Conservation (phyloP, 495 filamentous ascomycete genomes). For the Evernia prunastri region DNA sequence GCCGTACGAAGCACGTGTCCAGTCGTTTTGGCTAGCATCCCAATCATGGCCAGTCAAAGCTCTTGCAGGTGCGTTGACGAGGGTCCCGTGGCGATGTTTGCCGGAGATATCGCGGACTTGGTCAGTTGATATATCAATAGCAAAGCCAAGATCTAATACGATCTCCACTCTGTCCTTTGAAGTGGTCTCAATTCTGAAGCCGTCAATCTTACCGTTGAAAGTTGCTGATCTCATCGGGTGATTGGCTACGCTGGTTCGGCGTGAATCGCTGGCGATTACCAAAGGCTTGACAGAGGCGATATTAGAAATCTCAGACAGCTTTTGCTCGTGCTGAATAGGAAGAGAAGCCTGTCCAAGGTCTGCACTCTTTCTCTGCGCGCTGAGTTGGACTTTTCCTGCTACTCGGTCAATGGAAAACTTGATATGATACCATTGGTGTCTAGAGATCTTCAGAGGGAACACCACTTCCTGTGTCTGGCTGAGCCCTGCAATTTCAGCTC, state of each 20-base stretch:
- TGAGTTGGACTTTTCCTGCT: constrained; percentile 16
- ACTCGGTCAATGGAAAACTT: not conserved
- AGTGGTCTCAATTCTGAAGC: not conserved
- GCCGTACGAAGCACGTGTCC: not conserved
- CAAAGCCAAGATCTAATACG: not conserved
- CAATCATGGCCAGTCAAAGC: not conserved
- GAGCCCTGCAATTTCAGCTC: no score
- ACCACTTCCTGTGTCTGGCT: not conserved
- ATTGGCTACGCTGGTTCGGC: not conserved
- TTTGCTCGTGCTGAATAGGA: not conserved
- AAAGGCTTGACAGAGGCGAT: not conserved
- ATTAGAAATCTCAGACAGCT: not conserved
- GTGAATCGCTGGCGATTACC: not conserved
- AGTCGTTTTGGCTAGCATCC: not conserved
- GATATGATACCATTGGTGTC: constrained; percentile 18
- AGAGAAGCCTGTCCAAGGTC: not conserved
- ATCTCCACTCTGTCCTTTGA: not conserved
- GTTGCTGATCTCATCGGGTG: not conserved
- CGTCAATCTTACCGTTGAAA: not conserved
- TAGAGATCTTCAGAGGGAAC: not conserved
- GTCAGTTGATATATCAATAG: not conserved
- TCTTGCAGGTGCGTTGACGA: not conserved
- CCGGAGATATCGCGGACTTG: not conserved
- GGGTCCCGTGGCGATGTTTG: not conserved
- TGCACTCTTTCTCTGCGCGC: not conserved